phyloP scores from a whole-genome alignment of 805 yeast genomes.

The Metschnikowia baotianmanensis region DNA sequence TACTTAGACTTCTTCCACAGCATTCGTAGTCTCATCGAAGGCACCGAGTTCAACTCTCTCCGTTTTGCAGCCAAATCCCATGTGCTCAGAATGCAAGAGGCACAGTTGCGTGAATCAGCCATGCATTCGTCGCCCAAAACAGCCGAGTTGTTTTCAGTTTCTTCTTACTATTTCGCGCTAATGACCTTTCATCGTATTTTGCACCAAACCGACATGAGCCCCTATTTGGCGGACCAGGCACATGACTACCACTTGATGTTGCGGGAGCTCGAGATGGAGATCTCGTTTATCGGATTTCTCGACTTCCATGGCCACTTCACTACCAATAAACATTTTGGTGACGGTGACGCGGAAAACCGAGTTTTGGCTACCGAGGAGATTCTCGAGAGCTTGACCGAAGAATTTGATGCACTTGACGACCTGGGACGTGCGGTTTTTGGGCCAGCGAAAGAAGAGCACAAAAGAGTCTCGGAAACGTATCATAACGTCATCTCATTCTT shows the following conservation, averaged over 20 bases:
- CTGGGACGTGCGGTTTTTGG: no score
- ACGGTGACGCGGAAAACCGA: no score
- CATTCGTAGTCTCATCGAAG: not conserved
- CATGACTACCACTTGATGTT: not conserved
- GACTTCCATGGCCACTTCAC: not conserved
- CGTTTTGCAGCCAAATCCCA: not conserved
- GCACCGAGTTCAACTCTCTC: not conserved
- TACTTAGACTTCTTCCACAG: not conserved
- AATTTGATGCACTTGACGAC: no score
- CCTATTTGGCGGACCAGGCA: not conserved
- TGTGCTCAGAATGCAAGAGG: not conserved
- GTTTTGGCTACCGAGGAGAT: no score
- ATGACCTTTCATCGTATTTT: not conserved
- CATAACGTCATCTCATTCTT: no score
- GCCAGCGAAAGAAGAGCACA: no score
- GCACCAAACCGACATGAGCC: not conserved
- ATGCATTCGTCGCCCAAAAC: not conserved
- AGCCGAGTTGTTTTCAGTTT: not conserved
- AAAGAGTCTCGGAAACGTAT: no score
- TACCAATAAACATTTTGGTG: not conserved
- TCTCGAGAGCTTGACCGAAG: no score
- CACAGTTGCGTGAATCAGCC: not conserved
- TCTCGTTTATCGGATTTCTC: not conserved
- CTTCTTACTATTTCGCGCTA: not conserved
- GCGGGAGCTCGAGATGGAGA: constrained; percentile 2